Percentiles rank a stretch among this genome's conserved stretches.
These are phyloP conservation scores for Ramaria sp. DNA, from an alignment of 768 basidiomycete genomes.

Conservation along the genomic window DNA sequence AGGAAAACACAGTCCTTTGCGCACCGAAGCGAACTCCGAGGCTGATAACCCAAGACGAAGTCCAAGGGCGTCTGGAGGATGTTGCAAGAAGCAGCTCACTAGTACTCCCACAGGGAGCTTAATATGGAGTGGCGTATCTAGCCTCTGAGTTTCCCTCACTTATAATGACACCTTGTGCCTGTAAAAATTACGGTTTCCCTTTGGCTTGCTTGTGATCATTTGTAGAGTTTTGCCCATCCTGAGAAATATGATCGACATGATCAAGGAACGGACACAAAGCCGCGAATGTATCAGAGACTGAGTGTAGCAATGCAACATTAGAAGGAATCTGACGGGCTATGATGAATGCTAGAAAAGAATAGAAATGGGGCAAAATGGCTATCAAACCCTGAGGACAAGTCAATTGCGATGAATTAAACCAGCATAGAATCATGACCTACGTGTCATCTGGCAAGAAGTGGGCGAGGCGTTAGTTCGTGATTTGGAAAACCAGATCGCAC, in stretches of 20 bases:
- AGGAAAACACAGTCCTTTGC: neutral
- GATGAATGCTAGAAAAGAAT: neutral
- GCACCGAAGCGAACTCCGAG: neutral
- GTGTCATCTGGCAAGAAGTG: conserved; percentile 41
- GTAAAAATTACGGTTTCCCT: too few species aligned
- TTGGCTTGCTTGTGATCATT: too few species aligned
- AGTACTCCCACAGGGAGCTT: neutral
- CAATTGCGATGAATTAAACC: neutral
- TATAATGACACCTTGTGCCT: too few species aligned
- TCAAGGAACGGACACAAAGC: neutral
- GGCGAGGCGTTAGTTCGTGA: neutral
- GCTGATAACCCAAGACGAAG: too few species aligned
- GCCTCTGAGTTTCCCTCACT: neutral
- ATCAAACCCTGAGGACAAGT: neutral
- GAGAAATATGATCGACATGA: neutral
- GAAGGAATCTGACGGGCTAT: neutral
- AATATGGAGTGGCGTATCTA: neutral
- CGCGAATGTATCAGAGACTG: neutral
- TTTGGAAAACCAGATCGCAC: conserved; percentile 10
- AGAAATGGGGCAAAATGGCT: neutral
- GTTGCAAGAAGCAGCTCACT: neutral
- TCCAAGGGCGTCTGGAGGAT: neutral
- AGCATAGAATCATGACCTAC: conserved; percentile 31
- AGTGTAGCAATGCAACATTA: neutral
- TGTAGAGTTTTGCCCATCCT: neutral